These are phyloP conservation scores for Trichopus zeylanicus DNA, from an alignment of 116 monocot genomes.

Conservation along the genomic window DNA sequence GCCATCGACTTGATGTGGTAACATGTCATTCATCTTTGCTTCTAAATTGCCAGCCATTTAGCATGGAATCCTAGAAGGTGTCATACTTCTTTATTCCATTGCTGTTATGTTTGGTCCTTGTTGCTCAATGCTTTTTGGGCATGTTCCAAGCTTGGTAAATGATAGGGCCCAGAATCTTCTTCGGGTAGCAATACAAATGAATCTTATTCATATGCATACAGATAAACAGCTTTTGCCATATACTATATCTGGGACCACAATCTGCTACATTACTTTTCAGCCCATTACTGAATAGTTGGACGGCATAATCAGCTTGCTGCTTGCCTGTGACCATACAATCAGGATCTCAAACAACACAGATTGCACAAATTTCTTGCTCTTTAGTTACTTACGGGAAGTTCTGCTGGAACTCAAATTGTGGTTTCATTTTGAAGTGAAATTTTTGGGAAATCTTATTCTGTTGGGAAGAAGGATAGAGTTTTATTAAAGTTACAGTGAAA, in stretches of 20 bases:
- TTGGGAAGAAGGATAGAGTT: neutral
- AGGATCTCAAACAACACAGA: neutral
- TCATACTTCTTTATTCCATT: neutral
- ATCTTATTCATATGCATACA: too few species aligned
- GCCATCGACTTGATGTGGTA: conserved; percentile 88
- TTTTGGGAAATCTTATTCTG: too few species aligned
- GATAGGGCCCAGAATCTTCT: neutral
- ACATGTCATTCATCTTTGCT: neutral
- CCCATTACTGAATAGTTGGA: neutral
- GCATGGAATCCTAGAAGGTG: neutral
- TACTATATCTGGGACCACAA: neutral
- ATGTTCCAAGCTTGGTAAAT: neutral
- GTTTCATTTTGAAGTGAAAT: neutral
- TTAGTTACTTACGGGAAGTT: neutral
- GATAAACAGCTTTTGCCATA: neutral
- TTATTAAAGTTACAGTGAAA: conserved; percentile 7
- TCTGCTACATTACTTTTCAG: neutral
- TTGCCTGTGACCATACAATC: neutral
- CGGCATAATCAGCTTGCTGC: neutral
- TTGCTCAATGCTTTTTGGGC: neutral
- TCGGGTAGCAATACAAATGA: too few species aligned
- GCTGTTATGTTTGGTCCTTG: neutral
- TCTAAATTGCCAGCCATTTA: too few species aligned
- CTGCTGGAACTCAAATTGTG: neutral
- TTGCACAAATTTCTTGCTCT: neutral